These are phyloP conservation scores for Brassica carinata DNA, from an alignment of 345 rosid species.

Conservation along the genomic window DNA sequence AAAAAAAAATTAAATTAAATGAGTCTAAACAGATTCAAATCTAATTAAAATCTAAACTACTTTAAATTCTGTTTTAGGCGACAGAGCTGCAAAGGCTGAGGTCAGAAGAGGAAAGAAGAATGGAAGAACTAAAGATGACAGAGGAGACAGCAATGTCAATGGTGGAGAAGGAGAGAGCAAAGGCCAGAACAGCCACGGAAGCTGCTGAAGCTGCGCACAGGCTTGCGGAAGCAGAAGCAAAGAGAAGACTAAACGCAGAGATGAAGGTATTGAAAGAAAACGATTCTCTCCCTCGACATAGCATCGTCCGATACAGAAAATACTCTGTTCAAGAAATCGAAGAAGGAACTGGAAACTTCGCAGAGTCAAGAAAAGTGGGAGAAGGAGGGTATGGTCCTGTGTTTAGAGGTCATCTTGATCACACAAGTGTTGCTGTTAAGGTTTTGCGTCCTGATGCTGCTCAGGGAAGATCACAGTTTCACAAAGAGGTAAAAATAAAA, in stretches of 20 bases:
- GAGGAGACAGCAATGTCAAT: conserved; percentile 69
- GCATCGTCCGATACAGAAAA: conserved; percentile 61
- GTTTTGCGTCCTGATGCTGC: conserved; percentile 93
- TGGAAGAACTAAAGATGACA: conserved; percentile 62
- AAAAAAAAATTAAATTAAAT: too few species aligned
- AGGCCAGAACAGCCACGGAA: conserved; percentile 66
- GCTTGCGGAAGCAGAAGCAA: conserved; percentile 62
- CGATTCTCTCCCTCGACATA: conserved; percentile 26
- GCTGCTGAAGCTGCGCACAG: conserved; percentile 73
- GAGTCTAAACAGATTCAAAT: too few species aligned
- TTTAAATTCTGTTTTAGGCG: conserved; percentile 48
- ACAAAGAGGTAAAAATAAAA: conserved; percentile 57
- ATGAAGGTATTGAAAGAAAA: conserved; percentile 52
- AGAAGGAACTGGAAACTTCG: conserved; percentile 59
- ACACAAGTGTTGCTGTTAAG: conserved; percentile 83
- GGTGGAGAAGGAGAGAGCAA: conserved; percentile 62
- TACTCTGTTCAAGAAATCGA: conserved; percentile 81
- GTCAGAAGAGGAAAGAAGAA: conserved; percentile 58
- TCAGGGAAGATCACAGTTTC: conserved; percentile 87
- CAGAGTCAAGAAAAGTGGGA: conserved; percentile 62
- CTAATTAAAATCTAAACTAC: not conserved
- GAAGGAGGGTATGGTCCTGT: conserved; percentile 99
- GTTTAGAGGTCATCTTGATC: conserved; percentile 77
- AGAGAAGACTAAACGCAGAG: conserved; percentile 51
- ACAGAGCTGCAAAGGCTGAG: conserved; percentile 64